Evolutionary conservation across 2,329 filamentous ascomycete species (phyloP), one percentile per base, ranked within the genome.

Genomic region (Ilyonectria destructans): DNA sequence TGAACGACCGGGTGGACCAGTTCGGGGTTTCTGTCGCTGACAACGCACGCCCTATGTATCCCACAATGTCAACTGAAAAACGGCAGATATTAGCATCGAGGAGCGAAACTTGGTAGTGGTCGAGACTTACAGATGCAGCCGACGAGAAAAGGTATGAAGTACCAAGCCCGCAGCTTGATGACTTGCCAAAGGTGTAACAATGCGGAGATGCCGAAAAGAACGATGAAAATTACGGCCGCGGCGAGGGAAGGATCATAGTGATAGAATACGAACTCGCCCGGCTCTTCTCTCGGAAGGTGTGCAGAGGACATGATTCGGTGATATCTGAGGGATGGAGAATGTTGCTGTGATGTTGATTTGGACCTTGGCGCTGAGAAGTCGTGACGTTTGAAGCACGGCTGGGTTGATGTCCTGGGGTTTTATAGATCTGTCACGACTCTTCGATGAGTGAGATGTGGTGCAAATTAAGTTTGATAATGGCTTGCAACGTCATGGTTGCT

Each of bases 91-190:
- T 12, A 40, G 37, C 15, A 40, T n/a, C 37, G 6, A 40, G 37
- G 37, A 40, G 37, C 15, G 37, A 2, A 40, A n/a, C 37, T n/a
- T 46, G 21, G 51, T n/a, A 46, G 17, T 52, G 55, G 13, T 17
- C 12, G 13, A 54, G 6, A 45, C 77, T 72, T 80, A 86, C 85
- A 84, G 23, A 82, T 54, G 19, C 84, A 83, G 7, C 86, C 86
- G 26, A 87, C 77, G 4, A 84, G 69, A 49, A 88, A 83, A 0
- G 86, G 82, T 2, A 84, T 82, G 71, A 86, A 83, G 73, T 85
- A 87, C 83, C 84, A 86, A 4, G 83, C 82, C 45, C 81, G 76
- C 1, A 78, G 77, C 35, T 72, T 74, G 29, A 82, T 43, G 26
- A 86, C 64, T 58, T 83, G 82, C 26, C 75, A 82, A n/a, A 40